Evolutionary conservation across 495 filamentous ascomycete species (phyloP).

Genomic region (Penicillium alfredii): DNA sequence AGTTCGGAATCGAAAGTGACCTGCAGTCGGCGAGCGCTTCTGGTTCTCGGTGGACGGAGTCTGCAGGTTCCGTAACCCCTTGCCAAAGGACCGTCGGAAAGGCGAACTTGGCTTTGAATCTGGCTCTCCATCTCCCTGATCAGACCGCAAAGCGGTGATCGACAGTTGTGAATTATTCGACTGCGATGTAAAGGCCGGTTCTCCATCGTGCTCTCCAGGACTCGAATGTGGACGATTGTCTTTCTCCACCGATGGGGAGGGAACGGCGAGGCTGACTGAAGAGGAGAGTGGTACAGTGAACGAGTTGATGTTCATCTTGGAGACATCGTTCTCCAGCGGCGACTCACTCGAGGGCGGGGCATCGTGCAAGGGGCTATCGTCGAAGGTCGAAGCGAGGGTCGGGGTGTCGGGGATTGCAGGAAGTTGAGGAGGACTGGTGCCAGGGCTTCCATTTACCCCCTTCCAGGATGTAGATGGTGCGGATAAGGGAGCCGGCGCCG

Average conservation of each 20-base stretch:
- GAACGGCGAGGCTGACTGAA: conserved; percentile 25
- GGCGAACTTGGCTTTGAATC: conserved; percentile 31
- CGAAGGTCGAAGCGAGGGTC: conserved; percentile 19
- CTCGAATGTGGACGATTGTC: conserved; percentile 31
- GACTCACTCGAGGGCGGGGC: conserved; percentile 17
- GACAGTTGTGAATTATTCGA: conserved; percentile 28
- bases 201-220: conserved; percentile 25
- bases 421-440: conserved; percentile 30
- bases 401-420: conserved; percentile 30
- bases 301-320: conserved; percentile 20
- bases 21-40: conserved; percentile 28
- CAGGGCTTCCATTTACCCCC: conserved; percentile 13
- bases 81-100: conserved; percentile 35
- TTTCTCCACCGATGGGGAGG: conserved; percentile 23
- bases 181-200: conserved; percentile 19
- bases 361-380: conserved; percentile 13
- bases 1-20: conserved; percentile 32
- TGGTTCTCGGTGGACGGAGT: conserved; percentile 15
- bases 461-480: conserved; percentile 19
- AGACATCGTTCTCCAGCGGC: conserved; percentile 19
- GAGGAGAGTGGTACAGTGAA: conserved; percentile 28
- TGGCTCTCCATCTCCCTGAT: conserved; percentile 27
- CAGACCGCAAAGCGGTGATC: conserved; percentile 14
- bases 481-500: conserved; percentile 28
- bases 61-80: conserved; percentile 21